Evolutionary conservation across 148 eudicot species (phyloP).

Genomic region (Vaccinium vitisidaea): DNA sequence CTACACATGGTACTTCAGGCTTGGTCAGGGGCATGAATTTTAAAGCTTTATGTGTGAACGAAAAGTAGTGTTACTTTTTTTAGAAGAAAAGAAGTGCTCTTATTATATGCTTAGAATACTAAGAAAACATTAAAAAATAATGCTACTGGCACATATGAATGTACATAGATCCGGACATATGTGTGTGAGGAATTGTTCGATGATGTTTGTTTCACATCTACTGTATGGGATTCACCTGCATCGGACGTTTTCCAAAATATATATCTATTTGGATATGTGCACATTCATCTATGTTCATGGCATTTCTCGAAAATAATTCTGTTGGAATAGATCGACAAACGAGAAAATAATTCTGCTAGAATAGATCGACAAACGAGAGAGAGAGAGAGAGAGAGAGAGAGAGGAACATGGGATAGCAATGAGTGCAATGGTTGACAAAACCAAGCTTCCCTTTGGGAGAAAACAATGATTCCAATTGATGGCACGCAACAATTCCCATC

Average conservation of each 20-base stretch:
- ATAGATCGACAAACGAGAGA: not conserved
- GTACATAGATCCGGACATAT: too few species aligned
- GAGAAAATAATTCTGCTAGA: not conserved
- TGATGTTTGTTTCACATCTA: too few species aligned
- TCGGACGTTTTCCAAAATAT: too few species aligned
- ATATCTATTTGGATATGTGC: too few species aligned
- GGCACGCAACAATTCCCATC: slow-evolving; percentile 36
- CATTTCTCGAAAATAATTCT: not conserved
- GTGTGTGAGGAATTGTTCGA: too few species aligned
- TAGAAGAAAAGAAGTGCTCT: not conserved
- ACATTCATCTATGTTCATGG: too few species aligned
- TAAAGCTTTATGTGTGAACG: not conserved
- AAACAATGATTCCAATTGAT: slow-evolving; percentile 34
- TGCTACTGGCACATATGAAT: too few species aligned
- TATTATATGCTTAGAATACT: too few species aligned
- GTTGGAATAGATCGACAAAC: not conserved
- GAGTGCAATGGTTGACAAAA: slow-evolving; percentile 34
- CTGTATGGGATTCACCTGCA: too few species aligned
- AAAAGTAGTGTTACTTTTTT: not conserved
- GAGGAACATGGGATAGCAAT: slow-evolving; percentile 6
- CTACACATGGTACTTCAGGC: not conserved
- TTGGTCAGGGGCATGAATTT: not conserved
- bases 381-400: not conserved
- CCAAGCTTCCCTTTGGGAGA: slow-evolving; percentile 10
- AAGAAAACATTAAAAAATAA: not conserved